These are phyloP conservation scores for Pestalotiopsis sp. DNA, from an alignment of 2,329 filamentous ascomycete genomes.

Conservation along the genomic window DNA sequence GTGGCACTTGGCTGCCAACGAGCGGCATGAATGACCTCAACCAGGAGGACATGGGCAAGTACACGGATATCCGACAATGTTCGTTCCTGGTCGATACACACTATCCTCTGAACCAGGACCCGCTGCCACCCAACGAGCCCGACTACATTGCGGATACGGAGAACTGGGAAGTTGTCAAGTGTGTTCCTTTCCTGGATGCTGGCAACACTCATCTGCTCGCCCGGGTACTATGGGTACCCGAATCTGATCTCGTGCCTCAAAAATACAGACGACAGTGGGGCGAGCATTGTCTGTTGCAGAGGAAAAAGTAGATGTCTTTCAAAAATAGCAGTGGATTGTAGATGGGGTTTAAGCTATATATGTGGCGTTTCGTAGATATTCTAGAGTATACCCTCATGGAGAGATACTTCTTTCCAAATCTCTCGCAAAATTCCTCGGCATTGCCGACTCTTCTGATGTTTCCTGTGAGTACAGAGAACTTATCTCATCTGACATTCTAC, in stretches of 20 bases:
- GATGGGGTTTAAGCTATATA: background rate
- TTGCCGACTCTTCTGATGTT: background rate
- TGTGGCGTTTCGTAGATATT: background rate
- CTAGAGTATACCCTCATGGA: background rate
- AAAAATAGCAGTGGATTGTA: background rate
- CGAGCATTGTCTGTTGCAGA: constrained; percentile 79
- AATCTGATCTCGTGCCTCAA: constrained; percentile 68
- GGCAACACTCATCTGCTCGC: constrained; percentile 72
- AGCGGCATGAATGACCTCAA: constrained; percentile 91
- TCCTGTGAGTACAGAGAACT: background rate
- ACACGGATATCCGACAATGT: constrained; percentile 76
- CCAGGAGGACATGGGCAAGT: constrained; percentile 83
- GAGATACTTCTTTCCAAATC: constrained; percentile 1
- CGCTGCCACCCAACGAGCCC: constrained; percentile 70
- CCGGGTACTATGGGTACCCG: constrained; percentile 80
- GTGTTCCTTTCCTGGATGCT: constrained; percentile 79
- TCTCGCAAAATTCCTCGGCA: background rate
- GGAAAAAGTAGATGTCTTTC: constrained; percentile 35
- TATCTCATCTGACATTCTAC: background rate
- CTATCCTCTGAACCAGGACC: constrained; percentile 59
- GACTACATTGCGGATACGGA: constrained; percentile 73
- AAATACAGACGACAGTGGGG: constrained; percentile 79
- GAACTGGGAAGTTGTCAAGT: constrained; percentile 79
- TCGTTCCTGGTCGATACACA: constrained; percentile 86
- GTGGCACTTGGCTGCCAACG: constrained; percentile 82